These are phyloP conservation scores for Coemansia sp. DNA, from an alignment of 192 early-diverging fungal genomes.

Conservation along the genomic window DNA sequence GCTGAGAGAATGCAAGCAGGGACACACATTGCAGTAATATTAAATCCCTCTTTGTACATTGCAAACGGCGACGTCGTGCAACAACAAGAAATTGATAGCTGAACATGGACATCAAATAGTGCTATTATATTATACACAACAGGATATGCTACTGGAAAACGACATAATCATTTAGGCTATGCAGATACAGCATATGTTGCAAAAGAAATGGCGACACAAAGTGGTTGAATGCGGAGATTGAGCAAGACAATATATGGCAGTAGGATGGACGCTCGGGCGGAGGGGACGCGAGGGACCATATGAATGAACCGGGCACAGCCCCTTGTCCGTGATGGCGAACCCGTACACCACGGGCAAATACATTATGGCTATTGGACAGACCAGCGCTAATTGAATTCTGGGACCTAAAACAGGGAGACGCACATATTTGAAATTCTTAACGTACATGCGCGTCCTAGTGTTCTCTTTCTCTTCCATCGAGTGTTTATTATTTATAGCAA, in stretches of 20 bases:
- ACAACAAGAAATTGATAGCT: neutral
- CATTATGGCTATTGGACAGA: neutral
- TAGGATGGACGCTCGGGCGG: neutral
- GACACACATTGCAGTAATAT: neutral
- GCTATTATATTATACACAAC: neutral
- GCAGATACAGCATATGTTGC: neutral
- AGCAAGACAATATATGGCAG: neutral
- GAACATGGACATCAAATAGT: neutral
- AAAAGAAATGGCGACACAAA: neutral
- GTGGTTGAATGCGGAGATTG: neutral
- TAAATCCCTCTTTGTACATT: neutral
- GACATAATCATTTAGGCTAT: constrained; percentile 1
- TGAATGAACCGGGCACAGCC: neutral
- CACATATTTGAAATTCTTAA: neutral
- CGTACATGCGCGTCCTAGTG: too few species aligned
- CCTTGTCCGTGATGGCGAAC: neutral
- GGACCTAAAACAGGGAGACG: neutral
- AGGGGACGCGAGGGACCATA: neutral
- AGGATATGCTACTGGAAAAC: neutral
- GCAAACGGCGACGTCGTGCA: neutral
- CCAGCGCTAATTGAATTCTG: neutral
- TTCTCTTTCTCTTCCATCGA: neutral
- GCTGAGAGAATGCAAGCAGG: too few species aligned
- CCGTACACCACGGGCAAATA: neutral
- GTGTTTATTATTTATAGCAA: neutral